A percentile compares a stretch with the other conserved stretches of the same genome.
phyloP scores from a whole-genome alignment of 345 rosid genomes.

The Syzygium aromaticum region DNA sequence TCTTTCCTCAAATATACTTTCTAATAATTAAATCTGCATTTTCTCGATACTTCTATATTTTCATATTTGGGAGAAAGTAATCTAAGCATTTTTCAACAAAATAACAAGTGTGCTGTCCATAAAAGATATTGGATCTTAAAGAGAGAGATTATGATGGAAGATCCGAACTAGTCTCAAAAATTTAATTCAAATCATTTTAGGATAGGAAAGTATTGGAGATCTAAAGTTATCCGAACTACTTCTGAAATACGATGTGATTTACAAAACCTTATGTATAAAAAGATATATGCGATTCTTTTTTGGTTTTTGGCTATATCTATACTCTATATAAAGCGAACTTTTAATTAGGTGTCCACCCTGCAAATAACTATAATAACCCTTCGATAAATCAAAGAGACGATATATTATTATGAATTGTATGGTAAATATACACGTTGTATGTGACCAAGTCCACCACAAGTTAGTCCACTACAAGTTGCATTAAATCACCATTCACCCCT shows the following conservation, averaged over 20 bases:
- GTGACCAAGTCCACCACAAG: accelerated
- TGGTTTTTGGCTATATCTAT: neutral
- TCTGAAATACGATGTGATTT: neutral
- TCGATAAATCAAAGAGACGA: neutral
- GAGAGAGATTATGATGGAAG: neutral
- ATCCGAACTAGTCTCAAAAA: neutral
- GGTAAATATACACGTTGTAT: neutral
- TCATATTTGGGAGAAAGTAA: too few relatives aligned
- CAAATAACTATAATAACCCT: neutral
- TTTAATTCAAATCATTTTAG: neutral
- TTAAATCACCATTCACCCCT: neutral
- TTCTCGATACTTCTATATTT: neutral
- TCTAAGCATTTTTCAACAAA: neutral
- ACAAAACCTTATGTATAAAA: neutral
- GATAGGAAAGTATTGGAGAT: neutral
- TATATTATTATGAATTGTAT: neutral
- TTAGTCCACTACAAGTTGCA: neutral
- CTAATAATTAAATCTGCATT: neutral
- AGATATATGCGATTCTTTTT: neutral
- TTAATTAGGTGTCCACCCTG: neutral
- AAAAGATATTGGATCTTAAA: neutral
- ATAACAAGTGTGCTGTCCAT: neutral
- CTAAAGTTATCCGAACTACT: neutral
- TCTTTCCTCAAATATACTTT: neutral
- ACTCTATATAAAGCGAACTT: neutral